Percentiles rank a stretch among this genome's conserved stretches.
phyloP scores from a whole-genome alignment of 306 rosid species.

The Rubus parviflorus region DNA sequence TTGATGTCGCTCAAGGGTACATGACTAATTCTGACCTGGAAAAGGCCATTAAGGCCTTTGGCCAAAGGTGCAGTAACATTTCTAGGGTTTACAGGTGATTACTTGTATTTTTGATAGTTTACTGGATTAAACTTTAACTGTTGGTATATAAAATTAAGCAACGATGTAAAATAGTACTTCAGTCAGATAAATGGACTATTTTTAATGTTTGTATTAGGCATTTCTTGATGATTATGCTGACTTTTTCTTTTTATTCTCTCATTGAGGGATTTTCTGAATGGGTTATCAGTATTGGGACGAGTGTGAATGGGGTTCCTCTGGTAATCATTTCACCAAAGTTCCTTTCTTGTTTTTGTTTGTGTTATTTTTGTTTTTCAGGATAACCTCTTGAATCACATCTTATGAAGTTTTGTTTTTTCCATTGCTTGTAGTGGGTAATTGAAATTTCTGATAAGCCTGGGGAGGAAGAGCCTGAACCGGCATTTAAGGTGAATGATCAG shows the following conservation, averaged over 20 bases:
- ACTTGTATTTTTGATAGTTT: conserved; percentile 28
- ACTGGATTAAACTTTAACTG: conserved; percentile 18
- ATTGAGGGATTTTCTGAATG: conserved; percentile 66
- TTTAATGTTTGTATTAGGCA: conserved; percentile 1
- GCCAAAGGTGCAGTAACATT: conserved; percentile 71
- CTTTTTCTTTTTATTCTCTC: conserved; percentile 50
- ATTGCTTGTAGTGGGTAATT: conserved; percentile 73
- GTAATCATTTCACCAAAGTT: conserved; percentile 50
- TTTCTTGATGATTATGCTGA: conserved; percentile 41
- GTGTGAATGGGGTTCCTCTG: conserved; percentile 89
- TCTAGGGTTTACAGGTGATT: conserved; percentile 93
- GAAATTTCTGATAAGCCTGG: conserved; percentile 98
- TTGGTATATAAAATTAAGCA: neutral
- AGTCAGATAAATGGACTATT: conserved; percentile 15
- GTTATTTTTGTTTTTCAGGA: neutral
- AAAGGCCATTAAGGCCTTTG: conserved; percentile 56
- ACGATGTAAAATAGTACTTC: neutral
- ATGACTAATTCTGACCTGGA: conserved; percentile 85
- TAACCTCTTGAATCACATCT: conserved; percentile 5
- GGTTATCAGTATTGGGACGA: conserved; percentile 81
- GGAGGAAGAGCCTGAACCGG: conserved; percentile 82
- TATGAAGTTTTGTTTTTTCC: conserved; percentile 22
- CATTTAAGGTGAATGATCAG: conserved; percentile 76
- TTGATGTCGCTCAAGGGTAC: conserved; percentile 59
- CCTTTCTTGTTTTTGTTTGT: conserved; percentile 4